phyloP scores from a whole-genome alignment of 768 basidiomycete genomes.

The Dictyophora rubrovolvata region DNA sequence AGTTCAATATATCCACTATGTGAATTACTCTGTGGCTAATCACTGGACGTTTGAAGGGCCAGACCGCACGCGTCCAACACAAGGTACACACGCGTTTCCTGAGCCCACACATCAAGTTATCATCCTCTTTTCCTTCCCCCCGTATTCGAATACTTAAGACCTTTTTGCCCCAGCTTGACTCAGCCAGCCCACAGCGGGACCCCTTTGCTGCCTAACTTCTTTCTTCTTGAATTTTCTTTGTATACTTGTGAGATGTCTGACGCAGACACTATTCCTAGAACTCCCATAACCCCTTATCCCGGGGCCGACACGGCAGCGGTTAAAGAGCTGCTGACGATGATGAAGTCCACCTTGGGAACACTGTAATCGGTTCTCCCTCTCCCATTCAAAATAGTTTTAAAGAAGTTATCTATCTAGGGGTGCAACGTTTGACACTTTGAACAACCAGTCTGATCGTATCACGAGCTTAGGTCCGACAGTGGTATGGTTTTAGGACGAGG shows the following conservation, averaged over 20 bases:
- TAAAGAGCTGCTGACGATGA: constrained; percentile 9
- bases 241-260: not conserved
- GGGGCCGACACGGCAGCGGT: constrained; percentile 9
- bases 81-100: not conserved
- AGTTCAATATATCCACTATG: not conserved
- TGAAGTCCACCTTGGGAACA: constrained; percentile 9
- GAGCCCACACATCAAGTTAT: not conserved
- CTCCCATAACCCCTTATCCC: constrained; percentile 10
- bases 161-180: not conserved
- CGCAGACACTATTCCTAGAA: not conserved
- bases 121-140: not conserved
- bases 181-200: not conserved
- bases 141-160: not conserved
- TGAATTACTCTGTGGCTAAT: not conserved
- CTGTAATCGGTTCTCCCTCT: not conserved
- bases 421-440: constrained; percentile 21
- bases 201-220: not conserved
- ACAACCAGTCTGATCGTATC: constrained; percentile 23
- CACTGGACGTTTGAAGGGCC: constrained; percentile 1
- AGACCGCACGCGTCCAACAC: not conserved
- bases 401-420: constrained; percentile 17
- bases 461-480: constrained; percentile 19
- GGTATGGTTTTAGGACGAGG: constrained; percentile 13
- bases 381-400: not conserved
- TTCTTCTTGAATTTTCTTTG: not conserved